Conservation (phyloP, 192 early-diverging fungal genomes). For the Coemansia sp. region DNA sequence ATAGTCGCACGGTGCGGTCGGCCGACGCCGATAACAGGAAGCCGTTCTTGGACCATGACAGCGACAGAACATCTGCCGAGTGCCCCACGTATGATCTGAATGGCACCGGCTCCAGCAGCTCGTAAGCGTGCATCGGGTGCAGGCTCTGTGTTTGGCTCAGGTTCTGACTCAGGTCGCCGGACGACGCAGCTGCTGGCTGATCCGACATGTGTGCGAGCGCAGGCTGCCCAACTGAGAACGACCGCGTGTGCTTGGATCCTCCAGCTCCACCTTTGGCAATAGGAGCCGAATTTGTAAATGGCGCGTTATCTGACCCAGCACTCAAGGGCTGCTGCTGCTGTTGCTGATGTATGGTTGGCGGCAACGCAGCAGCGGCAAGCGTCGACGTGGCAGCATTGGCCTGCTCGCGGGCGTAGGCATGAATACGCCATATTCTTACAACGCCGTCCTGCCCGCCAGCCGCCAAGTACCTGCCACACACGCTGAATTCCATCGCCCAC, state of each 20-base stretch:
- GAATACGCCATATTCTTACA: constrained; percentile 68
- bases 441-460: constrained; percentile 76
- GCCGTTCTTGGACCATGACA: constrained; percentile 75
- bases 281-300: constrained; percentile 51
- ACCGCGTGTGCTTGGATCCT: constrained; percentile 31
- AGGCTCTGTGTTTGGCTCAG: background rate
- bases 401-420: constrained; percentile 48
- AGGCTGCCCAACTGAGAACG: constrained; percentile 20
- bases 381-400: too few relatives aligned
- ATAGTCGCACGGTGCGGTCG: constrained; percentile 85
- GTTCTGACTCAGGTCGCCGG: background rate
- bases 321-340: constrained; percentile 13
- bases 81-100: constrained; percentile 78
- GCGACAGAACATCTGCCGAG: constrained; percentile 67
- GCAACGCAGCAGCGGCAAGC: constrained; percentile 10
- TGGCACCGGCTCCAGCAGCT: constrained; percentile 68
- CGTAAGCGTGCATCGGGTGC: constrained; percentile 55
- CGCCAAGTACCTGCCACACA: constrained; percentile 84
- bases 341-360: constrained; percentile 4
- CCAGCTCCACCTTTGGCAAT: constrained; percentile 19
- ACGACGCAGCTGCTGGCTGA: background rate
- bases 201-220: background rate
- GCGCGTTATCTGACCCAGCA: constrained; percentile 19
- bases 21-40: constrained; percentile 81
- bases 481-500: constrained; percentile 80